Percentiles rank a stretch among this genome's conserved stretches.
Conservation (phyloP, 345 rosid genomes). For the Citrus sinensis region DVS_A1.0 CM039163.1:42897001-42897500, state of each 20-base stretch:
- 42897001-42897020: slow-evolving; percentile 19
- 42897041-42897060: slow-evolving; percentile 21
- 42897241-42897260: neutral
- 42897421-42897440: neutral
- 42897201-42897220: slow-evolving; percentile 4
- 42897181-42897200: slow-evolving; percentile 15
- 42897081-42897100: neutral
- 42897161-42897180: slow-evolving; percentile 11
- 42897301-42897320: slow-evolving; percentile 22
- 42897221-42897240: slow-evolving; percentile 16
- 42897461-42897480: neutral
- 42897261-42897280: neutral
- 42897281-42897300: slow-evolving; percentile 12
- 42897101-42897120: neutral
- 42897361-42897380: neutral
- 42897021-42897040: slow-evolving; percentile 8
- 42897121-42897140: neutral
- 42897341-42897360: neutral
- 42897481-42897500: neutral
- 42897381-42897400: slow-evolving; percentile 17
- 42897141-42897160: slow-evolving; percentile 5
- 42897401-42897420: slow-evolving; percentile 12
- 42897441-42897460: neutral
- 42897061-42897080: slow-evolving; percentile 16
- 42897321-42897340: slow-evolving; percentile 15